Conservation (phyloP, 2,329 filamentous ascomycete genomes). For the Pseudocercospora cruenta region DNA sequence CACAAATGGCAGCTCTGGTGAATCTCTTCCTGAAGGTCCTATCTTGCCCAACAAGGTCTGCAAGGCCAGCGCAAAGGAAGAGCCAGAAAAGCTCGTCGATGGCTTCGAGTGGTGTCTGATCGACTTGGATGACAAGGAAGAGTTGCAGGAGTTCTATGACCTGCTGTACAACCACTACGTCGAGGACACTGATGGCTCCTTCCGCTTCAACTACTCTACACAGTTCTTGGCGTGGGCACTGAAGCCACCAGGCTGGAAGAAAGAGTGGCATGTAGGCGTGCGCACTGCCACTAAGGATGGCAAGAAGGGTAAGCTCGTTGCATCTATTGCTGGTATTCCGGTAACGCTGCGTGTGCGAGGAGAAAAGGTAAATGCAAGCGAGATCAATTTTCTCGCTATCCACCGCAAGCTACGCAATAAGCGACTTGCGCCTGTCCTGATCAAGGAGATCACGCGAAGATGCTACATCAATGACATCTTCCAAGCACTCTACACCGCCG, state of each 20-base stretch:
- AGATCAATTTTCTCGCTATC: slow-evolving; percentile 97
- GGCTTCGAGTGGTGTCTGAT: slow-evolving; percentile 95
- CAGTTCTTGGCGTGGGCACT: slow-evolving; percentile 92
- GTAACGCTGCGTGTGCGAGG: slow-evolving; percentile 79
- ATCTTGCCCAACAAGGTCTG: slow-evolving; percentile 79
- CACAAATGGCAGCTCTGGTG: slow-evolving; percentile 51
- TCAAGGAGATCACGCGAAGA: slow-evolving; percentile 94
- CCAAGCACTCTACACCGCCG: slow-evolving; percentile 95
- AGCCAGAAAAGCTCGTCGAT: slow-evolving; percentile 72
- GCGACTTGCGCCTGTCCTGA: slow-evolving; percentile 87
- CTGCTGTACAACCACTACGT: slow-evolving; percentile 93
- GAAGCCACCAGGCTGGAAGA: slow-evolving; percentile 90
- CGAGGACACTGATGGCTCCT: slow-evolving; percentile 95
- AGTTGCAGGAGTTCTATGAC: slow-evolving; percentile 87
- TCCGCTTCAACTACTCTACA: slow-evolving; percentile 93
- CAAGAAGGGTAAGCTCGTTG: slow-evolving; percentile 83
- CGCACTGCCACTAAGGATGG: slow-evolving; percentile 61
- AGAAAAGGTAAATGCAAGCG: slow-evolving; percentile 74
- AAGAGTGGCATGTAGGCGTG: slow-evolving; percentile 93
- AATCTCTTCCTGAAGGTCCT: slow-evolving; percentile 72
- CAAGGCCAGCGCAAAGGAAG: slow-evolving; percentile 53
- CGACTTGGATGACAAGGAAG: slow-evolving; percentile 75
- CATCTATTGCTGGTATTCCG: slow-evolving; percentile 93
- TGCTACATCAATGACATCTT: slow-evolving; percentile 86
- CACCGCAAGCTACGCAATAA: slow-evolving; percentile 97